phyloP scores from a whole-genome alignment of 805 yeast species.

The Candida taoyuanica region DNA sequence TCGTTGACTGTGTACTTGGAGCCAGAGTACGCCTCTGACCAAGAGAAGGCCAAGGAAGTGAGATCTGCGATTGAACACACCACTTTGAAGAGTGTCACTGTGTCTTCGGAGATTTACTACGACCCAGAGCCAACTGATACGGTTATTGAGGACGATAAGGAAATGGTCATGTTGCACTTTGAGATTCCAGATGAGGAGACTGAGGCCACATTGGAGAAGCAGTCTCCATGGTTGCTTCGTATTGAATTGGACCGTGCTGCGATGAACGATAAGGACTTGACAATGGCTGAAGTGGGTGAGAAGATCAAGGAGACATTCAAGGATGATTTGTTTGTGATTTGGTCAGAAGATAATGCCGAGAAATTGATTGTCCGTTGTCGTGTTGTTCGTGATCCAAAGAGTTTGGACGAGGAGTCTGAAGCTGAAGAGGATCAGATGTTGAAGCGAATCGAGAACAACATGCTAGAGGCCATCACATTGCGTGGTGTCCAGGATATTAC shows the following conservation, averaged over 20 bases:
- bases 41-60: conserved; percentile 89
- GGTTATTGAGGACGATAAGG: conserved; percentile 94
- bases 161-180: conserved; percentile 94
- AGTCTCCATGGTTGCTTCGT: conserved; percentile 97
- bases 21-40: conserved; percentile 75
- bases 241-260: conserved; percentile 96
- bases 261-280: conserved; percentile 95
- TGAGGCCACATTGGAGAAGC: conserved; percentile 88
- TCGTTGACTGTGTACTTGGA: conserved; percentile 91
- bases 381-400: conserved; percentile 94
- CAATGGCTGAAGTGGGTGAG: conserved; percentile 98
- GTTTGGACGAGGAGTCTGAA: conserved; percentile 88
- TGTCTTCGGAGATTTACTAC: conserved; percentile 95
- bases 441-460: conserved; percentile 90
- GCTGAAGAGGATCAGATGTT: conserved; percentile 96
- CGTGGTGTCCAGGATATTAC: conserved; percentile 95
- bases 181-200: conserved; percentile 98
- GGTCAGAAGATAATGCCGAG: conserved; percentile 99
- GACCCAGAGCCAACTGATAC: conserved; percentile 98
- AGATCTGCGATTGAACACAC: conserved; percentile 98
- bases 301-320: conserved; percentile 90
- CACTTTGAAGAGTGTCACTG: conserved; percentile 87
- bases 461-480: conserved; percentile 90
- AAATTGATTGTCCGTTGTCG: conserved; percentile 96
- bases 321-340: conserved; percentile 92